Percentiles rank a stretch among this genome's conserved stretches.
Conservation (phyloP, 139 green algal species). For the Nannochloris sp. region DNA sequence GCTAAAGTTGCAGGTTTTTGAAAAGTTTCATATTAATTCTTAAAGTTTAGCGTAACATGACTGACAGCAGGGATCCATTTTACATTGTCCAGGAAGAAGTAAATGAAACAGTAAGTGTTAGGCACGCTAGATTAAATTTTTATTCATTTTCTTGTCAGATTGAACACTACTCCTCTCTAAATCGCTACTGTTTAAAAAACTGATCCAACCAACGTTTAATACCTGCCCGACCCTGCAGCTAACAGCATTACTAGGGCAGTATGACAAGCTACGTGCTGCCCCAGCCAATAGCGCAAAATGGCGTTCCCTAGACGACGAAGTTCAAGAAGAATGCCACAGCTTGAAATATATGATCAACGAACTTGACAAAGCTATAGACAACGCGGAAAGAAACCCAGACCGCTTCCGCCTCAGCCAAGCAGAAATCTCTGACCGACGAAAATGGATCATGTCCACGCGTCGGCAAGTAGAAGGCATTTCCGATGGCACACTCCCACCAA, state of each 20-base stretch:
- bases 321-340: constrained; percentile 45
- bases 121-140: not conserved
- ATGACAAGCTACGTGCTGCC: constrained; percentile 14
- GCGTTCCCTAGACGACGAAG: constrained; percentile 14
- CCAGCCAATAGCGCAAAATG: constrained; percentile 10
- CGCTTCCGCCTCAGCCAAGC: constrained; percentile 63
- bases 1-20: too few relatives aligned
- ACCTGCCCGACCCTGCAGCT: constrained; percentile 3
- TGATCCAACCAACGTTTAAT: not conserved
- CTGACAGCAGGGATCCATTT: constrained; percentile 15
- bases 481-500: not conserved
- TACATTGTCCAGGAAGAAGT: constrained; percentile 30
- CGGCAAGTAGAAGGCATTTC: constrained; percentile 30
- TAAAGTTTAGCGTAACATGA: too few relatives aligned
- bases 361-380: constrained; percentile 63
- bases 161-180: not conserved
- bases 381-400: constrained; percentile 61
- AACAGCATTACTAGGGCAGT: constrained; percentile 11
- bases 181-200: not conserved
- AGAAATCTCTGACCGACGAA: constrained; percentile 54
- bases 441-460: constrained; percentile 55
- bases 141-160: not conserved
- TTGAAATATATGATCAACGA: constrained; percentile 51
- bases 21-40: too few relatives aligned
- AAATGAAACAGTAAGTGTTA: constrained; percentile 18